Evolutionary conservation across 345 rosid species (phyloP).

Genomic region (Isatis tinctoria): DNA sequence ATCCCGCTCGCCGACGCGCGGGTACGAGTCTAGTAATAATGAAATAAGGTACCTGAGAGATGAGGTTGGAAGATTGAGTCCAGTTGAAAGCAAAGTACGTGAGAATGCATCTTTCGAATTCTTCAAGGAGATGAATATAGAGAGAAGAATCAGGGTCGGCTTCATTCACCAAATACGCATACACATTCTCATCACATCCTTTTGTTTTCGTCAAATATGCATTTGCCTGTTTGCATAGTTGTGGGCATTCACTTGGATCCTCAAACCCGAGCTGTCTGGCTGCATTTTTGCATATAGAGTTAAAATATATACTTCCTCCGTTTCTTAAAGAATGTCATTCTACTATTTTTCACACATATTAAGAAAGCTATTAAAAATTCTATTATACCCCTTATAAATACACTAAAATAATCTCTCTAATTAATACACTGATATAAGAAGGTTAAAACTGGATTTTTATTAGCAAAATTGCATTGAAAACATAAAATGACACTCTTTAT

Average conservation of each 20-base stretch:
- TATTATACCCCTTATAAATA: too few relatives aligned
- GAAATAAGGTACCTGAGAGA: conserved; percentile 45
- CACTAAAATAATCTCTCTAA: too few relatives aligned
- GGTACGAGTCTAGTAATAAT: too few relatives aligned
- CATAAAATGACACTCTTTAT: too few relatives aligned
- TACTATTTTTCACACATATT: too few relatives aligned
- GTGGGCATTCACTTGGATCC: conserved; percentile 65
- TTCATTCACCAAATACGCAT: conserved; percentile 46
- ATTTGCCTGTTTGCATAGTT: conserved; percentile 59
- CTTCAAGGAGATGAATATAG: conserved; percentile 58
- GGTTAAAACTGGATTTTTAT: too few relatives aligned
- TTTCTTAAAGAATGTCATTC: too few relatives aligned
- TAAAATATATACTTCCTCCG: too few relatives aligned
- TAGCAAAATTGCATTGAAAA: too few relatives aligned
- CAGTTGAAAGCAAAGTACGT: conserved; percentile 85
- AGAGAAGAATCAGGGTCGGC: conserved; percentile 54
- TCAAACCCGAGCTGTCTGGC: conserved; percentile 81
- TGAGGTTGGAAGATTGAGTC: conserved; percentile 59
- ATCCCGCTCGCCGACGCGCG: too few relatives aligned
- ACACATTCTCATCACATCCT: conserved; percentile 55
- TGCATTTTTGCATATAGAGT: conserved; percentile 31
- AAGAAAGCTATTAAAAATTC: too few relatives aligned
- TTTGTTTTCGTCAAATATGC: conserved; percentile 52
- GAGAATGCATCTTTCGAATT: conserved; percentile 79
- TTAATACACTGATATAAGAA: too few relatives aligned